A percentile compares a stretch with the other conserved stretches of the same genome.
Conservation (phyloP, 352 stramenopile genomes). For the Phytophthora fragariaefolia region DNA sequence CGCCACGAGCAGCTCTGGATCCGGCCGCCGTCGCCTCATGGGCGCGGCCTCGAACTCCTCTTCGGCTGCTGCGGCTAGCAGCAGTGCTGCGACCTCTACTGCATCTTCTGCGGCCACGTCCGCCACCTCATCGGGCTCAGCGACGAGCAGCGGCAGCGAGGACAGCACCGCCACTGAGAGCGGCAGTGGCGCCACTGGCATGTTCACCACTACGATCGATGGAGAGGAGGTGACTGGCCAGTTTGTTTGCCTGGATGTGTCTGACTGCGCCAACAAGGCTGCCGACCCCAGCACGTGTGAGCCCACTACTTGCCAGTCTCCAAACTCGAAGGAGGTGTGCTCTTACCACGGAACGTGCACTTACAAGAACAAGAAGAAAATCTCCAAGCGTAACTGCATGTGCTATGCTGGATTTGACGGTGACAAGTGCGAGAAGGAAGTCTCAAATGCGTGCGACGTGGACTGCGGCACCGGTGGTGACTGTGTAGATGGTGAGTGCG, state of each 20-base stretch:
- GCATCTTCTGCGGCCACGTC: conserved; percentile 14
- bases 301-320: conserved; percentile 42
- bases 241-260: conserved; percentile 64
- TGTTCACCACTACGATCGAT: conserved; percentile 63
- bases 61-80: conserved; percentile 13
- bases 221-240: conserved; percentile 61
- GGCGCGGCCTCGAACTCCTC: conserved; percentile 19
- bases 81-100: conserved; percentile 12
- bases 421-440: conserved; percentile 56
- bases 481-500: conserved; percentile 55
- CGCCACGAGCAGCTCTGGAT: conserved; percentile 26
- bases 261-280: conserved; percentile 66
- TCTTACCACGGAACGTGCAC: conserved; percentile 80
- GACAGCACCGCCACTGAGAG: conserved; percentile 31
- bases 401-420: conserved; percentile 61
- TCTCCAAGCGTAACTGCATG: conserved; percentile 57
- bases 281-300: conserved; percentile 52
- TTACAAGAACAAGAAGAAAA: conserved; percentile 70
- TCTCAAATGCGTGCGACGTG: conserved; percentile 57
- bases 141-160: conserved; percentile 18
- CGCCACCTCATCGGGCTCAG: conserved; percentile 7
- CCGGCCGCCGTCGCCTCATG: conserved; percentile 29
- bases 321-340: conserved; percentile 54
- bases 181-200: conserved; percentile 35
- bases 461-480: conserved; percentile 61